A percentile compares a stretch with the other conserved stretches of the same genome.
phyloP scores from a whole-genome alignment of 441 rosid genomes.

The Corymbia citriodora region DNA sequence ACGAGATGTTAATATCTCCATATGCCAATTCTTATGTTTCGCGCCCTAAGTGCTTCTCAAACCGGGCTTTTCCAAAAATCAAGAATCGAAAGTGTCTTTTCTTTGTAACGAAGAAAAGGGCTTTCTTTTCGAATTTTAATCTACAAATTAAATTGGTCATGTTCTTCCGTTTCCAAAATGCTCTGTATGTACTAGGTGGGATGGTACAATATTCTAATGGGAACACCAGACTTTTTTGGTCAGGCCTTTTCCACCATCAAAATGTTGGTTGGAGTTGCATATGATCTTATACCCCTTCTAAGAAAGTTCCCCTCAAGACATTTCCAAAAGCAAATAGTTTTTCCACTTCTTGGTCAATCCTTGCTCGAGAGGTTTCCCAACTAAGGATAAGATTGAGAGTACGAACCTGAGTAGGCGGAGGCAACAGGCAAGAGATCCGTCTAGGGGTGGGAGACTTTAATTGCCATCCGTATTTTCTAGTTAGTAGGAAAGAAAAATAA shows the following conservation, averaged over 20 bases:
- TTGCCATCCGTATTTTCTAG: too few relatives aligned
- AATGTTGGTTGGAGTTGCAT: neutral
- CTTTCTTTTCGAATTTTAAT: neutral
- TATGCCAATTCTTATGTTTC: accelerated
- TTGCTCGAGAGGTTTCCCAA: neutral
- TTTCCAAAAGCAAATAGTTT: accelerated
- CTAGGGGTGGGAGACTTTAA: too few relatives aligned
- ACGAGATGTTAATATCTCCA: neutral
- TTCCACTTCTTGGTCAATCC: neutral
- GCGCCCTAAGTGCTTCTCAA: accelerated
- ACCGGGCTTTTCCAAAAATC: neutral
- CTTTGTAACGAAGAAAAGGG: neutral
- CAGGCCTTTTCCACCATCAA: neutral
- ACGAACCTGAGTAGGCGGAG: too few relatives aligned
- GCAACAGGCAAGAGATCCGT: too few relatives aligned
- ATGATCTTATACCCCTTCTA: neutral
- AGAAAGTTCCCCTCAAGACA: neutral
- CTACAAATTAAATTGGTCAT: neutral
- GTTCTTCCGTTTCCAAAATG: neutral
- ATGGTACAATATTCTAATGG: neutral
- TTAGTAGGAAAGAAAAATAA: too few relatives aligned
- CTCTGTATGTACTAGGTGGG: neutral
- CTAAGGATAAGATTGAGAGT: neutral
- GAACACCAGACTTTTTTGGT: neutral
- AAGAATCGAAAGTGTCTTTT: neutral